phyloP scores from a whole-genome alignment of 1,284 basidiomycete genomes.

The Fomes fomentarius region DNA sequence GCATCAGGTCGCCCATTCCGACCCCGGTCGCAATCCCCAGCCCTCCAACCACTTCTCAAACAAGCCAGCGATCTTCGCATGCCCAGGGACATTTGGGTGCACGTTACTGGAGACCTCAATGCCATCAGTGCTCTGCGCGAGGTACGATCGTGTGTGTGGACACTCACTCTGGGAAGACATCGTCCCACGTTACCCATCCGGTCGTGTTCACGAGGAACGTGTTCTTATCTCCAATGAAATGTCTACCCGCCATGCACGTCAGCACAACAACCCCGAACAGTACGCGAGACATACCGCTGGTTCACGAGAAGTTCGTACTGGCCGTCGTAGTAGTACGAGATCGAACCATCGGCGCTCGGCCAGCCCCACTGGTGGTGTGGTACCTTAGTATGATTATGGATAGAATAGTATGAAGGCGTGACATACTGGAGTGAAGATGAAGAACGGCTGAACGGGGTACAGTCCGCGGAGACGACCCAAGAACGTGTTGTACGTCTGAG shows the following conservation, averaged over 20 bases:
- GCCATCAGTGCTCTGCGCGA: background rate
- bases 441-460: constrained; percentile 51
- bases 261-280: background rate
- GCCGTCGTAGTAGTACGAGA: constrained; percentile 52
- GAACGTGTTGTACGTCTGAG: constrained; percentile 51
- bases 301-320: constrained; percentile 50
- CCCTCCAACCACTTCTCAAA: constrained; percentile 48
- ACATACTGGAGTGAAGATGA: constrained; percentile 57
- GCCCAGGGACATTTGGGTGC: constrained; percentile 52
- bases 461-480: constrained; percentile 45
- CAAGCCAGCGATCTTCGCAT: constrained; percentile 49
- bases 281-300: constrained; percentile 40
- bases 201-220: constrained; percentile 60
- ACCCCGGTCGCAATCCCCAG: constrained; percentile 44
- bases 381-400: too few species aligned
- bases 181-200: constrained; percentile 55
- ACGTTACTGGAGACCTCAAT: constrained; percentile 40
- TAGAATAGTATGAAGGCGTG: constrained; percentile 1
- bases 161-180: constrained; percentile 54
- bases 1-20: constrained; percentile 32
- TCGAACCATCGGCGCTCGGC: constrained; percentile 51
- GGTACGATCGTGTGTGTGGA: background rate
- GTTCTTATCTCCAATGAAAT: constrained; percentile 48
- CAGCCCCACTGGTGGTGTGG: constrained; percentile 67
- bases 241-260: constrained; percentile 21